A percentile compares a stretch with the other conserved stretches of the same genome.
Evolutionary conservation across 2,329 filamentous ascomycete species (phyloP).

Genomic region (Aspergillus costaricaensis): DNA sequence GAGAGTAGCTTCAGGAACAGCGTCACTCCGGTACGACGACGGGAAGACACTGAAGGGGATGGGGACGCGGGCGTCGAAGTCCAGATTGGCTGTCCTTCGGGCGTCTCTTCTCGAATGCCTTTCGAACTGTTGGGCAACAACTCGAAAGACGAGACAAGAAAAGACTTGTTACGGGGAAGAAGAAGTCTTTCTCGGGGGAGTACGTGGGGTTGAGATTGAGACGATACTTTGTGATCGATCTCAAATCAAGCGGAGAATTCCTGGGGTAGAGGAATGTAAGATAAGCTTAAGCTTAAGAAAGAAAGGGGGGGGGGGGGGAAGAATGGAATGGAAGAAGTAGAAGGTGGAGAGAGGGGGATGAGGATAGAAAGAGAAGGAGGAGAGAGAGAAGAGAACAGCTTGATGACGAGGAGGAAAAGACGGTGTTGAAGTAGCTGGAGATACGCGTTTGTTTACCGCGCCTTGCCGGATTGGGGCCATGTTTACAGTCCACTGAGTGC

Average conservation of each 20-base stretch:
- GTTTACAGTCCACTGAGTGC: background rate
- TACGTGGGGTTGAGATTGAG: slow-evolving; percentile 15
- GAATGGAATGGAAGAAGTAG: slow-evolving; percentile 22
- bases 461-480: slow-evolving; percentile 20
- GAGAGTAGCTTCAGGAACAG: slow-evolving; percentile 65
- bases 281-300: slow-evolving; percentile 24
- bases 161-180: slow-evolving; percentile 41
- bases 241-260: slow-evolving; percentile 25
- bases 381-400: slow-evolving; percentile 9
- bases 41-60: slow-evolving; percentile 99
- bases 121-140: slow-evolving; percentile 50
- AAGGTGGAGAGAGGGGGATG: slow-evolving; percentile 9
- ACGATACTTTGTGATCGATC: slow-evolving; percentile 24
- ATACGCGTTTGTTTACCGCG: slow-evolving; percentile 26
- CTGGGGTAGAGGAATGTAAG: slow-evolving; percentile 21
- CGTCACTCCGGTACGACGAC: slow-evolving; percentile 87
- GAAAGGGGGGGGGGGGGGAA: slow-evolving; percentile 4
- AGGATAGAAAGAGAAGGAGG: slow-evolving; percentile 7
- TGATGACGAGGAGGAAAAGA: slow-evolving; percentile 13
- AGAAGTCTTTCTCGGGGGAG: slow-evolving; percentile 41
- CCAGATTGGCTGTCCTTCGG: slow-evolving; percentile 90
- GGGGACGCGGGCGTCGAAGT: slow-evolving; percentile 99
- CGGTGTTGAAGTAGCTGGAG: slow-evolving; percentile 13
- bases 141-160: slow-evolving; percentile 53
- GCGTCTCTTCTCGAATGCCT: slow-evolving; percentile 70